Conservation (phyloP, 257 asterid species). For the Solanum ossicruentum region DNA sequence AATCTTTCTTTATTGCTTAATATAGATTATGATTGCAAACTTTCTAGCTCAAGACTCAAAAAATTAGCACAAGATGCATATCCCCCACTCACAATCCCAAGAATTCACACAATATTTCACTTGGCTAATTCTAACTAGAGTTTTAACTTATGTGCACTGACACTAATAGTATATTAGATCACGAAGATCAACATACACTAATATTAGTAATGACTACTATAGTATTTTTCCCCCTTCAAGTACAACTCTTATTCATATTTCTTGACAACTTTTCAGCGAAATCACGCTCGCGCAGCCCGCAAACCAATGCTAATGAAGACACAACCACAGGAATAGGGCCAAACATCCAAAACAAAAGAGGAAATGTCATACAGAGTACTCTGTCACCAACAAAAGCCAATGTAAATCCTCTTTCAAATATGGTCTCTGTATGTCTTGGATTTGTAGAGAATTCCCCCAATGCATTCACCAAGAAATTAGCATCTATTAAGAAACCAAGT, state of each 20-base stretch:
- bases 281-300: slow-evolving; percentile 53
- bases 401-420: slow-evolving; percentile 57
- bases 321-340: slow-evolving; percentile 58
- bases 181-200: background rate
- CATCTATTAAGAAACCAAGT: slow-evolving; percentile 39
- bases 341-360: slow-evolving; percentile 56
- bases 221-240: background rate
- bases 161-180: background rate
- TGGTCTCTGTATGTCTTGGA: slow-evolving; percentile 25
- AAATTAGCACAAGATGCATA: background rate
- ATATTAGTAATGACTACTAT: background rate
- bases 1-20: background rate
- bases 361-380: slow-evolving; percentile 44
- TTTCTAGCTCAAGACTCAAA: background rate
- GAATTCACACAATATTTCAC: background rate
- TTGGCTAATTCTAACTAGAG: background rate
- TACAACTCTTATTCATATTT: background rate
- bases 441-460: slow-evolving; percentile 39
- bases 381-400: slow-evolving; percentile 64
- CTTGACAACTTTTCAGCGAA: slow-evolving; percentile 5
- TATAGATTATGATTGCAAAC: background rate
- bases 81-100: background rate
- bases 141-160: background rate
- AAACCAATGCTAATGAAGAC: slow-evolving; percentile 48
- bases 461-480: slow-evolving; percentile 64